These are phyloP conservation scores for Volvariella surrecta DNA, from an alignment of 1,284 basidiomycete species.

Conservation along the genomic window DNA sequence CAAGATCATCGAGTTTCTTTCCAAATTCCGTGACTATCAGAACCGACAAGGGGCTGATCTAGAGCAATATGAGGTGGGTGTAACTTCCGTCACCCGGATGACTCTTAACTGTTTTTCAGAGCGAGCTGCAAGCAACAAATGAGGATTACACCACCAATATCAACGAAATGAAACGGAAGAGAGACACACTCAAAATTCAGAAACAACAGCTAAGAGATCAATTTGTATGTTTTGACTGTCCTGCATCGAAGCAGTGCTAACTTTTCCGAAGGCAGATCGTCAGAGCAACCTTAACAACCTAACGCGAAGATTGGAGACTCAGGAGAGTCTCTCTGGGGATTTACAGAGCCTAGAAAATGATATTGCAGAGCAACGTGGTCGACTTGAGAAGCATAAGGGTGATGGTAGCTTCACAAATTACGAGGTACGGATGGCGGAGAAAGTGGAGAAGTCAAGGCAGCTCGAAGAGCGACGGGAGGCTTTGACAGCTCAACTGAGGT, in stretches of 20 bases:
- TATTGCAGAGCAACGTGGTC: slow-evolving; percentile 58
- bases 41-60: slow-evolving; percentile 45
- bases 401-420: slow-evolving; percentile 58
- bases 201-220: slow-evolving; percentile 47
- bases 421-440: slow-evolving; percentile 63
- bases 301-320: slow-evolving; percentile 49
- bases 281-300: slow-evolving; percentile 42
- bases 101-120: slow-evolving; percentile 21
- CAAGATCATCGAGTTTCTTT: slow-evolving; percentile 63
- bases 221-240: slow-evolving; percentile 37
- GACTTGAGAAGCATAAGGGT: slow-evolving; percentile 46
- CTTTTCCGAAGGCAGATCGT: slow-evolving; percentile 33
- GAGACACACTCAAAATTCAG: slow-evolving; percentile 44
- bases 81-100: background rate
- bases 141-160: slow-evolving; percentile 54
- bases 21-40: slow-evolving; percentile 50
- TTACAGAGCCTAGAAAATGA: slow-evolving; percentile 53
- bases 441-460: slow-evolving; percentile 41
- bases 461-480: slow-evolving; percentile 70
- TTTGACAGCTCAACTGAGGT: slow-evolving; percentile 66
- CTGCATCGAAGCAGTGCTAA: slow-evolving; percentile 5
- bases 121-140: slow-evolving; percentile 40
- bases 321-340: slow-evolving; percentile 47
- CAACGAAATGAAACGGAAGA: slow-evolving; percentile 41
- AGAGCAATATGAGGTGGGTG: slow-evolving; percentile 53